Evolutionary conservation across 208 protist genomes (phyloP), one percentile per base, ranked within the genome.

Genomic region (Angomonas deanei): DNA sequence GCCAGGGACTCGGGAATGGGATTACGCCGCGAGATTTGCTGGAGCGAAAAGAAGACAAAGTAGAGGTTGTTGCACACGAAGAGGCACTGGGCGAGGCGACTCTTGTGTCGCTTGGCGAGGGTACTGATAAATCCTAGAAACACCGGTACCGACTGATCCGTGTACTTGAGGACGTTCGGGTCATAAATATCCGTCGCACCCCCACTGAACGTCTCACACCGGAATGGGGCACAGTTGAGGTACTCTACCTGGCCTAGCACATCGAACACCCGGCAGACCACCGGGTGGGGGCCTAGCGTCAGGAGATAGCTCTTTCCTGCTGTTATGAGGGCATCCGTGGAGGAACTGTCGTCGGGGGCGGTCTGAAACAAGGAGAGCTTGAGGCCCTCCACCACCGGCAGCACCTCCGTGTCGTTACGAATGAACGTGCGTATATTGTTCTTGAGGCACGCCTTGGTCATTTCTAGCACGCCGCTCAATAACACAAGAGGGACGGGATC

Each of bases 401-500:
- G 42, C 31, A 73, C 72, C 52, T 66, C 65, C 47, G 68, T 56
- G 62, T 94, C 88, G 71, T 89, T 88, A 30, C 74, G 57, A 26
- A 91, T 65, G 8, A 74, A 70, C 24, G 60, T 71, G 52, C 75
- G 80, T 32, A 92, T 64, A 28, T 72, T 80, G 39, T 57, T 67
- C 56, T 61, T 73, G 32, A 94, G 72, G 46, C 61, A 76, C 26
- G 74, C 61, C 72, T 92, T 92, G 36, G 72, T 66, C 55, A 79
- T 77, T 67, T 92, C 88, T n/a, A 94, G 74, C 42, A 90, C 61
- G 34, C 76, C 68, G 64, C 88, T 92, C 24, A 94, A 75, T 31
- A 94, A 64, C 32, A 94, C 50, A 10, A 94, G 74, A 17, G 88
- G 88, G 54, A 94, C 84, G 21, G 88, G 88, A 66, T 92, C 79